Evolutionary conservation across 1,139 yeast genomes (phyloP).

Genomic region (Meyerozyma elateridarum): DNA sequence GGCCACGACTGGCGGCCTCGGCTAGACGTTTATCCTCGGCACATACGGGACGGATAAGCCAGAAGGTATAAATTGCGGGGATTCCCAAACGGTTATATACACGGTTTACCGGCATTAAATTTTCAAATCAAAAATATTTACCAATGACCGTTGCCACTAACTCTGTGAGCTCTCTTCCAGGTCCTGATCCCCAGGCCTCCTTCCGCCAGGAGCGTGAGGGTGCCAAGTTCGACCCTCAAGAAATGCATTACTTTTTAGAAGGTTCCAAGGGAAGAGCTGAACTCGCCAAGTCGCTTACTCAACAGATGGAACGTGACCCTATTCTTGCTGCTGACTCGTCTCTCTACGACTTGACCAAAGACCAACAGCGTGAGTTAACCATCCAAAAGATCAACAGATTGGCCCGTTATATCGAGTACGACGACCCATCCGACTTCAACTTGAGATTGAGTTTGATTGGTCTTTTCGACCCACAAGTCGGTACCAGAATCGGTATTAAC

Average conservation of each 20-base stretch:
- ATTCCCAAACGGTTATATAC: background rate
- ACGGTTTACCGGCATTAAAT: background rate
- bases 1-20: slow-evolving; percentile 3
- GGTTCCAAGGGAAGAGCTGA: slow-evolving; percentile 33
- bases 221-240: slow-evolving; percentile 25
- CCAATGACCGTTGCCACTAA: slow-evolving; percentile 2
- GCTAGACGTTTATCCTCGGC: slow-evolving; percentile 1
- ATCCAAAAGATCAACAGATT: slow-evolving; percentile 34
- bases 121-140: background rate
- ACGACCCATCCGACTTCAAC: slow-evolving; percentile 34
- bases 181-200: slow-evolving; percentile 34
- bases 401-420: slow-evolving; percentile 35
- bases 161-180: slow-evolving; percentile 12
- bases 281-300: slow-evolving; percentile 23
- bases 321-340: slow-evolving; percentile 29
- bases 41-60: background rate
- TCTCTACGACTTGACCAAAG: slow-evolving; percentile 35
- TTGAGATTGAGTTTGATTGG: slow-evolving; percentile 29
- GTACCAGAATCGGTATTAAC: slow-evolving; percentile 27
- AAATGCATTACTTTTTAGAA: slow-evolving; percentile 40
- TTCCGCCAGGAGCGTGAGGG: slow-evolving; percentile 32
- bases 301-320: slow-evolving; percentile 44
- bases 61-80: slow-evolving; percentile 2
- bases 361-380: slow-evolving; percentile 33
- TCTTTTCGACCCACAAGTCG: slow-evolving; percentile 27